Percentiles rank a stretch among this genome's conserved stretches.
Conservation (phyloP, 2,329 filamentous ascomycete species). For the Sphaceloma murrayae region DNA sequence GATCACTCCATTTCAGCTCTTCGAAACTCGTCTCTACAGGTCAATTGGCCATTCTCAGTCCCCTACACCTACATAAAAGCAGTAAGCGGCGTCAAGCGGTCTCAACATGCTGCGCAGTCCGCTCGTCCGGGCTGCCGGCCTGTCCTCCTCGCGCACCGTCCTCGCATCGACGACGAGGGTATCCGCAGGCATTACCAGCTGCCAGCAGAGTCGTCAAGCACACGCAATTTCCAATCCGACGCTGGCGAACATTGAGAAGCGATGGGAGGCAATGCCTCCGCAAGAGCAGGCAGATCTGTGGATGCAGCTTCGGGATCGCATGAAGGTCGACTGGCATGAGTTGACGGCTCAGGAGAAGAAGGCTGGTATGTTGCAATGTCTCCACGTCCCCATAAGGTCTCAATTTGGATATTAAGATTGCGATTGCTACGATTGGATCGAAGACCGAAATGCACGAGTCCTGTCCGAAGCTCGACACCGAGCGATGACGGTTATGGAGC, state of each 20-base stretch:
- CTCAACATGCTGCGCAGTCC: slow-evolving; percentile 19
- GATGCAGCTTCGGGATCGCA: slow-evolving; percentile 96
- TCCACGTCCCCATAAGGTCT: background rate
- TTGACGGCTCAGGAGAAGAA: slow-evolving; percentile 97
- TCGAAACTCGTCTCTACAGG: background rate
- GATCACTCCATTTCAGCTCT: background rate
- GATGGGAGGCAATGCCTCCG: slow-evolving; percentile 95
- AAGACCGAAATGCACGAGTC: too few species aligned
- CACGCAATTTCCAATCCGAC: slow-evolving; percentile 98
- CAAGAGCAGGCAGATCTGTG: slow-evolving; percentile 99
- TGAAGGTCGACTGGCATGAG: slow-evolving; percentile 96
- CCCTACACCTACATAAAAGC: too few species aligned
- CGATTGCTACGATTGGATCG: too few species aligned
- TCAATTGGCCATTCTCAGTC: background rate
- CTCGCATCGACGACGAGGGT: slow-evolving; percentile 16
- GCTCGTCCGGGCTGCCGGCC: slow-evolving; percentile 19
- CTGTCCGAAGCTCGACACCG: too few species aligned
- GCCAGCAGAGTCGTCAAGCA: slow-evolving; percentile 50
- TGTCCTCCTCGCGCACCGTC: slow-evolving; percentile 16
- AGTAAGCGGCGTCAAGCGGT: background rate
- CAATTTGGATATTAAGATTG: too few species aligned
- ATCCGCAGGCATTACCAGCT: slow-evolving; percentile 32
- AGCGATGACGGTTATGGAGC: too few species aligned
- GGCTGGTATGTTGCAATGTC: slow-evolving; percentile 63
- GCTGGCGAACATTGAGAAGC: slow-evolving; percentile 96